These are phyloP conservation scores for Lichtheimia corymbifera DNA, from an alignment of 371 early-diverging fungal species.

Conservation along the genomic window DNA sequence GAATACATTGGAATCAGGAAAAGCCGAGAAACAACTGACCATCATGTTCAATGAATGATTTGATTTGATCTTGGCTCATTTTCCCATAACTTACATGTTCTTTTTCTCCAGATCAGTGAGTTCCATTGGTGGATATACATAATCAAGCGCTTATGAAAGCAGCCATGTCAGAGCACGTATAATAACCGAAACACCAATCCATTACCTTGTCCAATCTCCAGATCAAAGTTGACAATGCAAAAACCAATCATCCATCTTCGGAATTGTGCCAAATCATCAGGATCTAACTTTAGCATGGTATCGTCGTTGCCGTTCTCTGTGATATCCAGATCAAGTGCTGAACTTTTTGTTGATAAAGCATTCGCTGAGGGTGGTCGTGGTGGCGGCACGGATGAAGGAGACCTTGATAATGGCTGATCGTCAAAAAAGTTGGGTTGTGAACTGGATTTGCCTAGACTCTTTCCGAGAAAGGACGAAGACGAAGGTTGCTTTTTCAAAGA, in stretches of 20 bases:
- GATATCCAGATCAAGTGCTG: slow-evolving; percentile 27
- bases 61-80: not conserved
- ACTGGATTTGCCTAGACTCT: slow-evolving; percentile 20
- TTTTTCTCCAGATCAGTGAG: slow-evolving; percentile 76
- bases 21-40: slow-evolving; percentile 86
- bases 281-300: slow-evolving; percentile 32
- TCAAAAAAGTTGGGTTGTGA: slow-evolving; percentile 33
- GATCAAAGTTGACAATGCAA: slow-evolving; percentile 92
- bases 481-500: slow-evolving; percentile 32
- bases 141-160: slow-evolving; percentile 66
- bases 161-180: slow-evolving; percentile 12
- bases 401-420: slow-evolving; percentile 7
- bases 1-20: slow-evolving; percentile 93
- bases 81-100: slow-evolving; percentile 65
- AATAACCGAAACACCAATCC: too few species aligned
- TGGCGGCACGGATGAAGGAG: not conserved
- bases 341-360: not conserved
- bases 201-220: slow-evolving; percentile 90
- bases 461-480: slow-evolving; percentile 14
- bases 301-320: slow-evolving; percentile 30
- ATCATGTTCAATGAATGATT: not conserved
- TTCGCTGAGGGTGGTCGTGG: not conserved
- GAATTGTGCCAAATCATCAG: slow-evolving; percentile 53
- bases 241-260: slow-evolving; percentile 87
- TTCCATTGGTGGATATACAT: slow-evolving; percentile 81